Evolutionary conservation across 805 yeast genomes (phyloP).

Genomic region (Limtongia smithiae): DNA sequence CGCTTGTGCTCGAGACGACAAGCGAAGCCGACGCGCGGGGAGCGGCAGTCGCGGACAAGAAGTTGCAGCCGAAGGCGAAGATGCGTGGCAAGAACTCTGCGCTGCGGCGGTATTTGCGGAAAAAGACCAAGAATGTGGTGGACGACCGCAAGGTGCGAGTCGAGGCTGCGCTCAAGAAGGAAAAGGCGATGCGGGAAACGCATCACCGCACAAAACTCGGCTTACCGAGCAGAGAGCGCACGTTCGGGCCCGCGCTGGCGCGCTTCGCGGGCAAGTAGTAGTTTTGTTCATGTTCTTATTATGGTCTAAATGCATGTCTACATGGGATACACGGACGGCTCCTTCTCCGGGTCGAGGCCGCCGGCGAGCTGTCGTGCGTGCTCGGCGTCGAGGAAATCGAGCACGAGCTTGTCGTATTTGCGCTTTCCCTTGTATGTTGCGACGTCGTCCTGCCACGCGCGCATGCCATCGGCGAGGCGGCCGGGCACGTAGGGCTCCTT

Average conservation of each 20-base stretch:
- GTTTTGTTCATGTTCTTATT: no score
- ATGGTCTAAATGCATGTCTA: constrained; percentile 2
- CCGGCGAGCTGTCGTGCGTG: constrained; percentile 24
- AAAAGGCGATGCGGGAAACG: constrained; percentile 65
- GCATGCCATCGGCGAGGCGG: constrained; percentile 55
- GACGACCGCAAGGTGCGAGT: constrained; percentile 79
- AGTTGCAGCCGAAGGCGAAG: constrained; percentile 60
- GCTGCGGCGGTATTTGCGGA: constrained; percentile 72
- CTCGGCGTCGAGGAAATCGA: constrained; percentile 25
- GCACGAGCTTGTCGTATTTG: constrained; percentile 21
- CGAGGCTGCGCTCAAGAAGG: constrained; percentile 68
- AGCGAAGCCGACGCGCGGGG: constrained; percentile 35
- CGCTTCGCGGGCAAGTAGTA: constrained; percentile 16
- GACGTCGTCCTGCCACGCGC: constrained; percentile 60
- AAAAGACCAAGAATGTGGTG: constrained; percentile 77
- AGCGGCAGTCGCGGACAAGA: constrained; percentile 46
- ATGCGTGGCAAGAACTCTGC: constrained; percentile 80
- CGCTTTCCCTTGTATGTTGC: constrained; percentile 54
- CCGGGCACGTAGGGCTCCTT: constrained; percentile 61
- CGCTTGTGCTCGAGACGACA: constrained; percentile 44
- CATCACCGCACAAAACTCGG: constrained; percentile 46
- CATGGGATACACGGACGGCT: constrained; percentile 22
- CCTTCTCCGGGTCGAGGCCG: constrained; percentile 18
- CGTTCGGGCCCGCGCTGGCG: constrained; percentile 27
- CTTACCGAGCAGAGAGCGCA: constrained; percentile 16